Conservation (phyloP, 495 filamentous ascomycete species). For the Penicillium samsonianum region DNA sequence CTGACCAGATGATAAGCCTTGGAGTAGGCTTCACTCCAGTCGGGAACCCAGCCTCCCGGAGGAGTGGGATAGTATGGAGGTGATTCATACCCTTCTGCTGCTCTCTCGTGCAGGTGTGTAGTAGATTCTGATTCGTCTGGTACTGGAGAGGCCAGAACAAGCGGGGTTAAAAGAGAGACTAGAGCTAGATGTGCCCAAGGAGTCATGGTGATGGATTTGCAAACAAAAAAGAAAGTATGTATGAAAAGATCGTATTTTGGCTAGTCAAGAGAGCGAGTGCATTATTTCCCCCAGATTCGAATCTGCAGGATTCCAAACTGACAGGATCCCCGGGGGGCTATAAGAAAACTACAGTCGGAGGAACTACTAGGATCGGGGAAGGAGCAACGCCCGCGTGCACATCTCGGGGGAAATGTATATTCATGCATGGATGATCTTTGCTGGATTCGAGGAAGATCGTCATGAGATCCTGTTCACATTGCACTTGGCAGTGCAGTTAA, state of each 20-base stretch:
- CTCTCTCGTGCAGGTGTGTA: constrained; percentile 16
- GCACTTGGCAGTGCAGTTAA: constrained; percentile 2
- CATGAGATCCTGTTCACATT: constrained; percentile 3
- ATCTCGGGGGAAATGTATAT: constrained; percentile 10
- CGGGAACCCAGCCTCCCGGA: constrained; percentile 65
- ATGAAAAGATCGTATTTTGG: constrained; percentile 7
- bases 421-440: constrained; percentile 13
- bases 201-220: constrained; percentile 23
- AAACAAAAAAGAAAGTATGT: constrained; percentile 13
- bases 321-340: neutral
- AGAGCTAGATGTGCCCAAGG: constrained; percentile 24
- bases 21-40: constrained; percentile 78
- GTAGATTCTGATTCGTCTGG: constrained; percentile 12
- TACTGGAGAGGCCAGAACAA: constrained; percentile 17
- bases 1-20: constrained; percentile 79
- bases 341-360: constrained; percentile 1
- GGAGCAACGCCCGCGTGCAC: constrained; percentile 21
- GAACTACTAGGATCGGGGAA: constrained; percentile 8
- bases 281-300: constrained; percentile 1
- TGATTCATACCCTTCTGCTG: constrained; percentile 30
- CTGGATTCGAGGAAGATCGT: constrained; percentile 21
- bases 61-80: constrained; percentile 84
- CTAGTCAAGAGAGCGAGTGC: constrained; percentile 5
- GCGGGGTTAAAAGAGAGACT: constrained; percentile 21
- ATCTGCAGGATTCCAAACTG: neutral